phyloP scores from a whole-genome alignment of 1,284 basidiomycete genomes.

The Tetrapyrgos nigripes region DNA sequence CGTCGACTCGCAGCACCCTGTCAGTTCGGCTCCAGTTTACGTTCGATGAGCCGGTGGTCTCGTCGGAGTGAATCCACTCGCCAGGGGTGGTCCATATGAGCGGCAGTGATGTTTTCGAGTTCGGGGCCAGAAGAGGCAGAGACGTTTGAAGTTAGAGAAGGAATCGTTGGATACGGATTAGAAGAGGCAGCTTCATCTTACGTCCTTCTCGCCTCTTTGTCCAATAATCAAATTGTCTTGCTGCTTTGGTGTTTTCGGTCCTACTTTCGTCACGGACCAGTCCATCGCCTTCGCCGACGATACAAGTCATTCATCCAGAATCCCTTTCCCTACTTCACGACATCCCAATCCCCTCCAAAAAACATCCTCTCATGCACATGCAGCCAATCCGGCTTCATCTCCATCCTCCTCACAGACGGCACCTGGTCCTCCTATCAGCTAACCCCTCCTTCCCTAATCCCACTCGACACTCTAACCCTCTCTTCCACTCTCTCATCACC shows the following conservation, averaged over 20 bases:
- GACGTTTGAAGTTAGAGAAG: too few species aligned
- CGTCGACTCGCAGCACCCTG: too few species aligned
- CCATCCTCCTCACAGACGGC: not conserved
- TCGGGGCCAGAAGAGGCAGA: too few species aligned
- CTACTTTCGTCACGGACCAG: too few species aligned
- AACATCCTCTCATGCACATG: conserved; percentile 47
- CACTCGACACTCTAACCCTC: conserved; percentile 37
- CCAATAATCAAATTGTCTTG: conserved; percentile 56
- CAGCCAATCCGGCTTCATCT: conserved; percentile 8
- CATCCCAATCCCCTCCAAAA: conserved; percentile 26
- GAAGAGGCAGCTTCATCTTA: too few species aligned
- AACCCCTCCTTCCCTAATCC: conserved; percentile 21
- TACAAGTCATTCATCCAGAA: not conserved
- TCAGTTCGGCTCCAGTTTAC: too few species aligned
- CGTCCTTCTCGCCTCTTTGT: conserved; percentile 62
- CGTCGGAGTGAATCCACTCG: too few species aligned
- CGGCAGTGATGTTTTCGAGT: too few species aligned
- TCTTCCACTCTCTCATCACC: conserved; percentile 28
- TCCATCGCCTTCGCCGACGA: conserved; percentile 52
- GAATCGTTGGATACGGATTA: too few species aligned
- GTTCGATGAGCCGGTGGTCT: too few species aligned
- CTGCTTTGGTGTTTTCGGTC: conserved; percentile 78
- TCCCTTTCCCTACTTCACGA: not conserved
- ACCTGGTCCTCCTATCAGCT: conserved; percentile 2
- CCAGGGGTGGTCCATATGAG: too few species aligned